Base-by-base conservation (phyloP, 495 filamentous ascomycete genomes). In the Clavariopsis aquatica region DNA sequence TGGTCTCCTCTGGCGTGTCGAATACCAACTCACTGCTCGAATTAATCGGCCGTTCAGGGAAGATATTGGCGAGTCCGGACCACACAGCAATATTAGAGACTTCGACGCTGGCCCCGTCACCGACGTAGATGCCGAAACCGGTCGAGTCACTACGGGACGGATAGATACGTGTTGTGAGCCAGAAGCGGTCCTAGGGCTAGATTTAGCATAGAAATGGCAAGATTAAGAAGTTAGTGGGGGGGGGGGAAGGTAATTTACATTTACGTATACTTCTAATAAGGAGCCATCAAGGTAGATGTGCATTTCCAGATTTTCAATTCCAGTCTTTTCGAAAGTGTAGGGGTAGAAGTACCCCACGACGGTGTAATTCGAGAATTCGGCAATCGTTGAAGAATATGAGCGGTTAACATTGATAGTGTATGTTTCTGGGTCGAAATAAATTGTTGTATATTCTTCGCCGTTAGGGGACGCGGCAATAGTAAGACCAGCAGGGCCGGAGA, bases 121-220 rank as follows among this genome's bases (percentile, higher is more conserved):
- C 73, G 3, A 74, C 62, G 52, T 70, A 77, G 26, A 75, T 59
- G 15, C 75, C 74, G 43, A 72, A 72, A 29, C 69, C 67, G 7
- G 71, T 75, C 49, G 64, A 71, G 54, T 71, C 74, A 13, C 41
- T 56, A 31, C 66, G 66, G 26, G 57, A 61, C 23, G 74, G 74
- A 49, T 76, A 77, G 49, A 76, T 74, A 26, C 75, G 70, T 6
- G 73, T 77, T 5, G 75, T 70, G 13, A 77, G 69, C 7, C 66
- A 65, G 52, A 77, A 77, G 10, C 74, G 71, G 24, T 73, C 72
- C 67, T 70, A 49, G 26, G 49, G 22, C 9, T 1, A 10, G 52
- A 54, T 24, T 58, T 53, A 65, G 43, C 28, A 52, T 38, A 45
- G 43, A 38, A 8, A 53, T 34, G 22, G n/a, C n/a, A n/a, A 34